phyloP scores from a whole-genome alignment of 441 rosid genomes.

The Cnidoscolus chayamansa region DNA sequence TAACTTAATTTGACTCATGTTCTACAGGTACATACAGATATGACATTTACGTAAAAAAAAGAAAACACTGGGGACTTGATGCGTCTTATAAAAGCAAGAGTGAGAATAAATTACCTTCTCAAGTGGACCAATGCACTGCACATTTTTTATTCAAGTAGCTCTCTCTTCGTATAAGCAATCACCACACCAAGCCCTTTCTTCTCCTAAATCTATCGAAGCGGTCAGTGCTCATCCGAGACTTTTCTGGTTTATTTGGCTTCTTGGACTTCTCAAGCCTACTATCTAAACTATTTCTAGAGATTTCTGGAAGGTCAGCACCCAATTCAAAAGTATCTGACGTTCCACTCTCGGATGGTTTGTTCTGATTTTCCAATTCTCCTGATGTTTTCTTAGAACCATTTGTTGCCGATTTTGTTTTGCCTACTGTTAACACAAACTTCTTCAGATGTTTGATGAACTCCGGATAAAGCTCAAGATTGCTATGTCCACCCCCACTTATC shows the following conservation, averaged over 20 bases:
- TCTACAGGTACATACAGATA: slow-evolving; percentile 24
- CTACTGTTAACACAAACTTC: slow-evolving; percentile 59
- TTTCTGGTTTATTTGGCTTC: slow-evolving; percentile 74
- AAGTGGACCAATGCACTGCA: slow-evolving; percentile 15
- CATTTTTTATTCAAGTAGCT: slow-evolving; percentile 31
- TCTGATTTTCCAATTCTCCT: slow-evolving; percentile 41
- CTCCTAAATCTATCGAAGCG: slow-evolving; percentile 70
- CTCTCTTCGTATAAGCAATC: slow-evolving; percentile 27
- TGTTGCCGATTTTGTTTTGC: slow-evolving; percentile 49
- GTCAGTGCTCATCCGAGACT: slow-evolving; percentile 92
- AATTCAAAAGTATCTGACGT: slow-evolving; percentile 60
- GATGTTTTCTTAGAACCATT: slow-evolving; percentile 36
- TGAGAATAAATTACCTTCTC: slow-evolving; percentile 26
- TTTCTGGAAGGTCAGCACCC: slow-evolving; percentile 54
- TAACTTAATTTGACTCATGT: slow-evolving; percentile 18
- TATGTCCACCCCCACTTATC: slow-evolving; percentile 86
- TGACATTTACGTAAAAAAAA: slow-evolving; percentile 23
- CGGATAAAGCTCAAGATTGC: slow-evolving; percentile 84
- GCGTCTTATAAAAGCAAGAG: slow-evolving; percentile 23
- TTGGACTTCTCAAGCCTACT: slow-evolving; percentile 74
- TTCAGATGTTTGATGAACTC: slow-evolving; percentile 77
- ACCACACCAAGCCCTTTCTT: slow-evolving; percentile 71
- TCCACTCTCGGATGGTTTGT: slow-evolving; percentile 39
- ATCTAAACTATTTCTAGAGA: slow-evolving; percentile 90
- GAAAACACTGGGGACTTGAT: slow-evolving; percentile 22